Evolutionary conservation across 2,329 filamentous ascomycete genomes (phyloP), one percentile per base, ranked within the genome.

Genomic region (Xylariaceae sp.): DNA sequence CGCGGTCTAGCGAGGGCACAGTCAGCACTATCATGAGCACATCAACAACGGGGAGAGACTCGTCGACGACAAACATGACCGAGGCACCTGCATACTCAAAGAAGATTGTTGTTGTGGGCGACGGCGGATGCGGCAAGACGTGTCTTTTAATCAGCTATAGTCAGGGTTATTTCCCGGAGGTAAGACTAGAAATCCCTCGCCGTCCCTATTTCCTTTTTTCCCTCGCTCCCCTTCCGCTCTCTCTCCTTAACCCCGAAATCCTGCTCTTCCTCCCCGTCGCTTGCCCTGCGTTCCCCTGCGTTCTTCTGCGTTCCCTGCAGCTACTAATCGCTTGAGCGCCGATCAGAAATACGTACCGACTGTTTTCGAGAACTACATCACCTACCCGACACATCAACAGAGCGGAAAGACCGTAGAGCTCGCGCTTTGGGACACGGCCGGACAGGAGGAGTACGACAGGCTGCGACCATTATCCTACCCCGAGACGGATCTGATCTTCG

Each of bases 331-430:
- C 23, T 13, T 11, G 10, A 2, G 8, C 42, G 39, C 51, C 23
- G 2, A 44, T 48, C 48, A 99, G 94, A 97, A 97, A 97, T 99
- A 99, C 71, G 94, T 99, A 47, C 94, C 94, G 3, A 99, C 94
- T 1, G 94, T 99, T 55, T 99, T 99, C 75, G 94, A 99, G 73
- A 99, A 99, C 80, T 99, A 99, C 84, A 97, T 99, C 78, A 97
- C 94, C 57, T 93, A 96, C 75, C 95, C 93, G 59, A 89, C 87
- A 61, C 94, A 99, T 77, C 85, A 87, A 65, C 85, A 87, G 50
- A 90, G 88, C 10, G 92, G 93, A 72, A 97, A 97, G 82, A 92
- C 88, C 59, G 92, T 99, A 67, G 94, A 99, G 78, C 85, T 99
- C 62, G 94, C 94, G 47, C 83, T 99, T 55, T 99, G 94, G 94